These are phyloP conservation scores for Hypoxylon sp. DNA, from an alignment of 2,329 filamentous ascomycete genomes.

Conservation along the genomic window DNA sequence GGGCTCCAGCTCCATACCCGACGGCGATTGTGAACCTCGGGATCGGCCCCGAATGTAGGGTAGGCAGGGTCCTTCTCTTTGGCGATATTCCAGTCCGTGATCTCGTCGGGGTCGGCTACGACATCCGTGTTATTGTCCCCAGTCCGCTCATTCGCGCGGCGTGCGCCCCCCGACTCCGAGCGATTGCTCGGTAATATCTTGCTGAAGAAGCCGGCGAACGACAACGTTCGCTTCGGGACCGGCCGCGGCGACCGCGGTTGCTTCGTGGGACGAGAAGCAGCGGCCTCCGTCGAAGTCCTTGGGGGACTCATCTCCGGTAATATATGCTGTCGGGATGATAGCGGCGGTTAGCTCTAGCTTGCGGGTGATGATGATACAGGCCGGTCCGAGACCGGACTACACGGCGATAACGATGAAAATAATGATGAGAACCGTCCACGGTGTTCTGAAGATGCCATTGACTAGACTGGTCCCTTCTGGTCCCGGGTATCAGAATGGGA, in stretches of 20 bases:
- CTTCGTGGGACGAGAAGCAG: background rate
- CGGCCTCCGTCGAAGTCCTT: constrained; percentile 18
- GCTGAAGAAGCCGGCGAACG: constrained; percentile 57
- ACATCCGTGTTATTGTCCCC: constrained; percentile 41
- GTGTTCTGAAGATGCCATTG: constrained; percentile 24
- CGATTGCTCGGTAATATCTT: constrained; percentile 62
- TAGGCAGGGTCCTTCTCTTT: constrained; percentile 34
- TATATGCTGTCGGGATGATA: constrained; percentile 21
- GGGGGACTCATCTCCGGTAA: constrained; percentile 33
- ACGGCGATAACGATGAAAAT: constrained; percentile 28
- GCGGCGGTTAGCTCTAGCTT: constrained; percentile 6
- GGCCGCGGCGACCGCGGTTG: constrained; percentile 11
- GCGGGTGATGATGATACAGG: constrained; percentile 19
- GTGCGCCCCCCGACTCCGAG: constrained; percentile 63
- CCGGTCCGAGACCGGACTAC: constrained; percentile 23
- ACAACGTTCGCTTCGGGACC: constrained; percentile 44
- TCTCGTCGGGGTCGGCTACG: constrained; percentile 43
- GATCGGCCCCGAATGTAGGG: background rate
- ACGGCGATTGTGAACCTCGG: constrained; percentile 23
- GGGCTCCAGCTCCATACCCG: constrained; percentile 33
- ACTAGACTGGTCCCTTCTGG: constrained; percentile 18
- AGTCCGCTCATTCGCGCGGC: constrained; percentile 47
- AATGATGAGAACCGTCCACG: constrained; percentile 33
- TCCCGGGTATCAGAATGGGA: constrained; percentile 3
- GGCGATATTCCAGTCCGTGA: constrained; percentile 48